phyloP scores from a whole-genome alignment of 2,329 filamentous ascomycete genomes.

The Cladobotryum protrusum region DNA sequence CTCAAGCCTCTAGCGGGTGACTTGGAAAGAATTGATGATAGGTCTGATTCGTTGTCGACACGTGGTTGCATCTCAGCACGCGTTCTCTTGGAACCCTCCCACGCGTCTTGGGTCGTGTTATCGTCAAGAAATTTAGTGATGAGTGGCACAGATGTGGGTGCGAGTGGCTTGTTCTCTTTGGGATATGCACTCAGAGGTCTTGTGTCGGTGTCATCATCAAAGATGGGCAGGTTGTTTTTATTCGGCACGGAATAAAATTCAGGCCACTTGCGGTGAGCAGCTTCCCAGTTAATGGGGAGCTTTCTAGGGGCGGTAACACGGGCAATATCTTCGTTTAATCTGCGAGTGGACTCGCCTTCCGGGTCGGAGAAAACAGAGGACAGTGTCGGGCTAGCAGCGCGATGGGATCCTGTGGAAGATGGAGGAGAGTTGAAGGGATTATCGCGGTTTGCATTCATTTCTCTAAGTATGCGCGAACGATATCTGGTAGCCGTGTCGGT shows the following conservation, averaged over 20 bases:
- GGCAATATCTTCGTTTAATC: constrained; percentile 43
- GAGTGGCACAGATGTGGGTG: constrained; percentile 3
- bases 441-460: constrained; percentile 47
- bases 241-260: constrained; percentile 41
- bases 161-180: constrained; percentile 43
- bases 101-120: constrained; percentile 37
- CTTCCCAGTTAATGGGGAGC: constrained; percentile 38
- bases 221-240: constrained; percentile 24
- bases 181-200: constrained; percentile 29
- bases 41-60: constrained; percentile 47
- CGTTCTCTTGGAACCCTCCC: constrained; percentile 34
- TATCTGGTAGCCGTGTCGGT: constrained; percentile 35
- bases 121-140: constrained; percentile 34
- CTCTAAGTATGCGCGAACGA: constrained; percentile 43
- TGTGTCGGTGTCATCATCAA: constrained; percentile 29
- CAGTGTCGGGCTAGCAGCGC: constrained; percentile 48
- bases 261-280: constrained; percentile 45
- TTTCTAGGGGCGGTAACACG: constrained; percentile 35
- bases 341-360: constrained; percentile 48
- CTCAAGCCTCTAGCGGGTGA: constrained; percentile 28
- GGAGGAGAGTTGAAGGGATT: constrained; percentile 55
- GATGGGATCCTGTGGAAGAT: constrained; percentile 52
- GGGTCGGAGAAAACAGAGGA: constrained; percentile 48
- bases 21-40: constrained; percentile 38
- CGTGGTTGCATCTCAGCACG: constrained; percentile 48